Evolutionary conservation across 2,329 filamentous ascomycete species (phyloP).

Genomic region (Colletotrichum siamense): DNA sequence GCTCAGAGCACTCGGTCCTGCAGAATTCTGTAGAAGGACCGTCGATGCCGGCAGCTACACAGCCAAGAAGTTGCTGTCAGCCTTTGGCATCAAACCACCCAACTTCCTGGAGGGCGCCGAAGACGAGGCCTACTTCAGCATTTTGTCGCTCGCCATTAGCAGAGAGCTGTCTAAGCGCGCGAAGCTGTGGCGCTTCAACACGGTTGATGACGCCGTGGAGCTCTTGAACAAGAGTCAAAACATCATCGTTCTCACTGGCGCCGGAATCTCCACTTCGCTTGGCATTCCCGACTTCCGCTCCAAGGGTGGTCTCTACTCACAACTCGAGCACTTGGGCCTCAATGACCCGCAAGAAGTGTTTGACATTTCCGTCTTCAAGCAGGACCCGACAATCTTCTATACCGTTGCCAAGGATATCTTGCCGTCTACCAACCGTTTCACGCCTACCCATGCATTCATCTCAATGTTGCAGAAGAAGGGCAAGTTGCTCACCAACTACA

Average conservation of each 20-base stretch:
- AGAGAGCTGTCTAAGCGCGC: slow-evolving; percentile 82
- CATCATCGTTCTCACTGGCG: slow-evolving; percentile 92
- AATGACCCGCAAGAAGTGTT: slow-evolving; percentile 95
- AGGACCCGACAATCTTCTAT: slow-evolving; percentile 91
- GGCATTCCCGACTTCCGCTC: slow-evolving; percentile 98
- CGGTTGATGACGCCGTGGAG: slow-evolving; percentile 83
- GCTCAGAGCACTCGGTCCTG: slow-evolving; percentile 78
- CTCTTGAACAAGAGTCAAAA: slow-evolving; percentile 78
- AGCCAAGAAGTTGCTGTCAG: slow-evolving; percentile 83
- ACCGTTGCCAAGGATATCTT: slow-evolving; percentile 89
- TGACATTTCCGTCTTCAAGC: slow-evolving; percentile 84
- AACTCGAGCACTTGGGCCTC: slow-evolving; percentile 77
- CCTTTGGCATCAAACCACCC: slow-evolving; percentile 80
- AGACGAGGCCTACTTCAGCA: slow-evolving; percentile 77
- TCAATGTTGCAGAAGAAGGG: slow-evolving; percentile 83
- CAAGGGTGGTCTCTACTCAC: slow-evolving; percentile 89
- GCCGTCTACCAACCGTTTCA: slow-evolving; percentile 79
- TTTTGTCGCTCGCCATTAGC: slow-evolving; percentile 79
- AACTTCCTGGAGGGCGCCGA: slow-evolving; percentile 72
- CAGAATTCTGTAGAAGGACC: slow-evolving; percentile 76
- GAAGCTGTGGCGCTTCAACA: slow-evolving; percentile 82
- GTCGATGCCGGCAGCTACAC: slow-evolving; percentile 73
- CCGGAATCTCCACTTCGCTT: slow-evolving; percentile 94
- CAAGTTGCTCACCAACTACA: slow-evolving; percentile 95
- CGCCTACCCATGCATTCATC: slow-evolving; percentile 95